Percentiles rank a stretch among this genome's conserved stretches.
These are phyloP conservation scores for Iberis pinnata DNA, from an alignment of 345 rosid genomes.

Conservation along the genomic window DNA sequence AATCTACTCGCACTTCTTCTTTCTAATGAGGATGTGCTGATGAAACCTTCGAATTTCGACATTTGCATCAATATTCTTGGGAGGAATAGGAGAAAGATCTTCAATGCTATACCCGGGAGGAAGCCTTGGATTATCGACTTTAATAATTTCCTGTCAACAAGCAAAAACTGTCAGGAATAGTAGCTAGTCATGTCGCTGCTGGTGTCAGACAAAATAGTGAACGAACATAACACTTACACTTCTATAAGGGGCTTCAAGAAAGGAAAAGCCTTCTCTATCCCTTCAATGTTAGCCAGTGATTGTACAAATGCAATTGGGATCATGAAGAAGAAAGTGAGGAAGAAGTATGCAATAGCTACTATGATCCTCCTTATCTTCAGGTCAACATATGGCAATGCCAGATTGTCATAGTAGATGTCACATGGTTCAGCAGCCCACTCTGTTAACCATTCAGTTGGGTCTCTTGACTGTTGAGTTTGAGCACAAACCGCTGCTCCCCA, in stretches of 20 bases:
- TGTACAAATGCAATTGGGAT: constrained; percentile 88
- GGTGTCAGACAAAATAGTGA: too few relatives aligned
- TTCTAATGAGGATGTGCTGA: constrained; percentile 63
- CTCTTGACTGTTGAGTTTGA: constrained; percentile 83
- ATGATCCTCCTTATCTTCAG: constrained; percentile 66
- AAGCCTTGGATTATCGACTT: constrained; percentile 92
- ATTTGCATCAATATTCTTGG: constrained; percentile 85
- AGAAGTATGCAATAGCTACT: constrained; percentile 65
- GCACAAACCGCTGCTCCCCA: constrained; percentile 97
- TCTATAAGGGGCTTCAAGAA: constrained; percentile 74
- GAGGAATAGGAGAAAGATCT: constrained; percentile 77
- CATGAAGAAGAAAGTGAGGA: constrained; percentile 95
- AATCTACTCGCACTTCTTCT: constrained; percentile 82
- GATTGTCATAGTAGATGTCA: constrained; percentile 76
- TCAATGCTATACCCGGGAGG: constrained; percentile 93
- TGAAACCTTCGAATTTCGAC: constrained; percentile 93
- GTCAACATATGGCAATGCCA: constrained; percentile 79
- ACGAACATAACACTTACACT: too few relatives aligned
- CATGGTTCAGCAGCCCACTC: constrained; percentile 97
- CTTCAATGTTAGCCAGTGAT: constrained; percentile 90
- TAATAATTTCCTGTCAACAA: constrained; percentile 47
- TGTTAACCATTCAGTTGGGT: constrained; percentile 84
- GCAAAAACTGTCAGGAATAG: background rate
- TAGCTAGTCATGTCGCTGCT: too few relatives aligned
- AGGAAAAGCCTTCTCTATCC: constrained; percentile 81